Base-by-base conservation (phyloP, 2,329 filamentous ascomycete genomes). In the Fusarium sp. region DNA sequence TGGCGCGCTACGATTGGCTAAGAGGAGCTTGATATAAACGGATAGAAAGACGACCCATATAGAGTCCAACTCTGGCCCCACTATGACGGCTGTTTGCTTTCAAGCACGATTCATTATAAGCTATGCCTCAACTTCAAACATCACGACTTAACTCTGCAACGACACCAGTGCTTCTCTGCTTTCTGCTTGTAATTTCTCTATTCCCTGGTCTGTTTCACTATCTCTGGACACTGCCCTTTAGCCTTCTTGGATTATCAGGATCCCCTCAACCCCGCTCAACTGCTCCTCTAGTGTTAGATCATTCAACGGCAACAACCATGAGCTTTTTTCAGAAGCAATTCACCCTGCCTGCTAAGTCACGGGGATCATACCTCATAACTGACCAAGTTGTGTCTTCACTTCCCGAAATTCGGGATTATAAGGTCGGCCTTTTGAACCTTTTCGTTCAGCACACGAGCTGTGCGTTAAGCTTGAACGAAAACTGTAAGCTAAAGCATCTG, bases 371-470 rank as follows among this genome's bases (percentile, higher is more conserved):
- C 84, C 92, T 98, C 66, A 88, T 98, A 77, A 98, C 95, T 55
- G 90, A 95, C 80, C 86, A 91, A 57, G 88, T 98, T 62, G 75
- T 90, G 31, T 84, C 86, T 54, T 85, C 90, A 65, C 84, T 98
- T 2, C 95, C 95, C 7, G 94, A 98, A 83, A 88, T 98, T 72
- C 86, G 87, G 65, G 81, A 89, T 73, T 97, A 97, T 88, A 95
- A 95, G 81, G 89, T 96, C 75, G 94, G 94, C 47, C 83, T 97
- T 68, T 84, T 98, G 70, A 91, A 97, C 81, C 87, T 99, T 50
- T 99, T 98, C 81, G 88, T 98, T 60, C 95, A 99, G 84, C 96
- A 99, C 84, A 99, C 96, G 9, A 94, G 91, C 78, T 97, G 94
- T 83, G 96, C 93, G 17, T 87, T 99, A 58, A 93, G 90, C 67